Conservation (phyloP, 306 rosid species). For the barrel medic (Medicago truncatula) region MtrunA17r5.0-ANR NC_053045.1:63850501-63851000, state of each 20-base stretch:
- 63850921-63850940: constrained; percentile 69
- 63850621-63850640: not conserved
- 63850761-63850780: not conserved
- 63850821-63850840: constrained; percentile 78
- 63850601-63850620: not conserved
- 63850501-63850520: too few relatives aligned
- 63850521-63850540: too few relatives aligned
- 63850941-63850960: constrained; percentile 36
- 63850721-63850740: not conserved
- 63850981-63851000: not conserved
- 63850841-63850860: constrained; percentile 74
- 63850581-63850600: constrained; percentile 11
- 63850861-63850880: constrained; percentile 83
- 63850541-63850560: too few relatives aligned
- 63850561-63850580: constrained; percentile 7
- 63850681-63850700: not conserved
- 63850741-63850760: constrained; percentile 5
- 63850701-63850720: not conserved
- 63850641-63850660: constrained; percentile 9
- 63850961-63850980: not conserved
- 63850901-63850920: constrained; percentile 80
- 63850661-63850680: not conserved
- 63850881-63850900: constrained; percentile 64
- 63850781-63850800: constrained; percentile 10
- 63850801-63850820: constrained; percentile 80